phyloP scores from a whole-genome alignment of 1,284 basidiomycete species.

The Neonothopanus nambi region DNA sequence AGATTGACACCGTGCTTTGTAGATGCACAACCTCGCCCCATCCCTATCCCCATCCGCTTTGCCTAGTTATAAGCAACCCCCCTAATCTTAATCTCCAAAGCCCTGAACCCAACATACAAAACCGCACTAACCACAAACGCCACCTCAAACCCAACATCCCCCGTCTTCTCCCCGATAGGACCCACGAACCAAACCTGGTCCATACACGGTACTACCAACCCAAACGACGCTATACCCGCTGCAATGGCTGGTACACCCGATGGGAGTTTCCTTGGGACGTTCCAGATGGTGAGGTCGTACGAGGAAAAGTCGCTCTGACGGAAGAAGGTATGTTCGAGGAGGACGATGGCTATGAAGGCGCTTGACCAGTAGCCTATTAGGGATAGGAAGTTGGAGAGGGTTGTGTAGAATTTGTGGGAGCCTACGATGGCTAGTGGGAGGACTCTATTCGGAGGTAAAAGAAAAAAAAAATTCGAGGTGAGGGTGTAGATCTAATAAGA shows the following conservation, averaged over 20 bases:
- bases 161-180: conserved; percentile 66
- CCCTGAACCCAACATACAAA: conserved; percentile 60
- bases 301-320: conserved; percentile 46
- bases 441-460: conserved; percentile 27
- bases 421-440: conserved; percentile 70
- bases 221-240: conserved; percentile 52
- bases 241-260: conserved; percentile 62
- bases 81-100: conserved; percentile 39
- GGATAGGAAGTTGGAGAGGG: conserved; percentile 69
- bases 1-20: too few species aligned
- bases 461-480: not conserved
- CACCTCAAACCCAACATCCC: conserved; percentile 79
- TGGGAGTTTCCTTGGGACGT: conserved; percentile 55
- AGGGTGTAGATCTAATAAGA: not conserved
- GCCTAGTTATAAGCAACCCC: conserved; percentile 18
- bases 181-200: conserved; percentile 73
- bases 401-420: conserved; percentile 62
- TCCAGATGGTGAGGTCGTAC: conserved; percentile 59
- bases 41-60: too few species aligned
- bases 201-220: conserved; percentile 68
- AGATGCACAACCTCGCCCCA: too few species aligned
- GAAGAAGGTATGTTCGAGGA: conserved; percentile 67
- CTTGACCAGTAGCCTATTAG: conserved; percentile 76
- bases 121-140: conserved; percentile 56
- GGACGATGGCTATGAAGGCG: conserved; percentile 58